Evolutionary conservation across 164 flowering plant species (phyloP).

Genomic region (Cinnamomum micranthum): DNA sequence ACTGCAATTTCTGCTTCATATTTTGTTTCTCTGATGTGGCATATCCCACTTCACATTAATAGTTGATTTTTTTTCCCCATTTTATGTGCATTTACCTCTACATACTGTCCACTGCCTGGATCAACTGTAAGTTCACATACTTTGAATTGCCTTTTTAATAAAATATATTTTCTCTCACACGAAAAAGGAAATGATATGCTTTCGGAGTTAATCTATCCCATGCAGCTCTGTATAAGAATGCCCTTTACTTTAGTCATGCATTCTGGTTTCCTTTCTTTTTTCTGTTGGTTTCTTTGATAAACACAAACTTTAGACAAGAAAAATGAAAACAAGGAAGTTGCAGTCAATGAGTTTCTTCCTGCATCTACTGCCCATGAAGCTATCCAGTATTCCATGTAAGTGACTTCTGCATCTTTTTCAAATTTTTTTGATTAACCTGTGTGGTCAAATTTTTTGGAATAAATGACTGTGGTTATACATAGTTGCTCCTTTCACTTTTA

Average conservation of each 20-base stretch:
- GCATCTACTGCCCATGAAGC: slow-evolving; percentile 59
- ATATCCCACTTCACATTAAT: too few relatives aligned
- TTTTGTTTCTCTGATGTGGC: too few relatives aligned
- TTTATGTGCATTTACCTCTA: too few relatives aligned
- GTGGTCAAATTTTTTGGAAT: neutral
- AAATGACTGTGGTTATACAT: neutral
- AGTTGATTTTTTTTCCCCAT: too few relatives aligned
- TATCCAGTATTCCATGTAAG: slow-evolving; percentile 73
- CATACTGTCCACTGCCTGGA: too few relatives aligned
- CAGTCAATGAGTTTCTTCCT: slow-evolving; percentile 76
- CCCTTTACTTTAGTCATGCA: neutral
- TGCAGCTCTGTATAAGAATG: neutral
- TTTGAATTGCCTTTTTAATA: too few relatives aligned
- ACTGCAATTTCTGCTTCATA: too few relatives aligned
- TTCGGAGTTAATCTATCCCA: too few relatives aligned
- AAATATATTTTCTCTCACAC: too few relatives aligned
- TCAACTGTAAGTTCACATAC: too few relatives aligned
- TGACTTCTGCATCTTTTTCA: neutral
- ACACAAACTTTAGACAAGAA: slow-evolving; percentile 55
- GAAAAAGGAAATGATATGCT: too few relatives aligned
- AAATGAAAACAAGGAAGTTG: slow-evolving; percentile 87
- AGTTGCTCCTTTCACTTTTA: neutral
- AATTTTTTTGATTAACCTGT: neutral
- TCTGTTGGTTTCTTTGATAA: slow-evolving; percentile 2
- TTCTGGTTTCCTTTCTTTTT: neutral